A percentile compares a stretch with the other conserved stretches of the same genome.
These are phyloP conservation scores for Annulohypoxylon moriforme DNA, from an alignment of 495 filamentous ascomycete species.

Conservation along the genomic window DNA sequence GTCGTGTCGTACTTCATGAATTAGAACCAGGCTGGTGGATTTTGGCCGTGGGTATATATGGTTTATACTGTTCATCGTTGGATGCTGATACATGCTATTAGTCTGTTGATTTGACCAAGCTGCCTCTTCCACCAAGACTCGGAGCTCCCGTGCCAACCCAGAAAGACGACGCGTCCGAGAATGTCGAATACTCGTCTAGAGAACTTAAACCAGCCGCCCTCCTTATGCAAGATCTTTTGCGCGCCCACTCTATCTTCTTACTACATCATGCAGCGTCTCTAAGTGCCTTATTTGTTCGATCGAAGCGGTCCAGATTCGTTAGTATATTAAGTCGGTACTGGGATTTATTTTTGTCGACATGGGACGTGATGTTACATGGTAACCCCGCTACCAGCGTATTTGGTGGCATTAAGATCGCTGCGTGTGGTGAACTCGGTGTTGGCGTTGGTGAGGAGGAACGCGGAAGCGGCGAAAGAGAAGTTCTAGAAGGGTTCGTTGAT, in stretches of 20 bases:
- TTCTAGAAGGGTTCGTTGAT: conserved; percentile 84
- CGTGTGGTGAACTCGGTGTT: conserved; percentile 89
- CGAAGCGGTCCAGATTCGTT: conserved; percentile 59
- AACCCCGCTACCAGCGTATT: conserved; percentile 85
- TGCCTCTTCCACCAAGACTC: conserved; percentile 57
- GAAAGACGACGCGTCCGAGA: conserved; percentile 47
- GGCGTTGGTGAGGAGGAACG: conserved; percentile 95
- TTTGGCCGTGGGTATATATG: conserved; percentile 72
- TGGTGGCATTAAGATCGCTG: conserved; percentile 88
- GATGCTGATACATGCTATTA: conserved; percentile 46
- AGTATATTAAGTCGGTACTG: conserved; percentile 83
- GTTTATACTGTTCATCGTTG: conserved; percentile 5
- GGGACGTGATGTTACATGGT: conserved; percentile 90
- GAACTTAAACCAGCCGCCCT: conserved; percentile 87
- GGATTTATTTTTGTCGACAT: conserved; percentile 80
- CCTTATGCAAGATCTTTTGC: conserved; percentile 80
- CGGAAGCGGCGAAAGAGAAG: conserved; percentile 90
- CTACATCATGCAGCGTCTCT: conserved; percentile 84
- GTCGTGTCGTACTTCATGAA: conserved; percentile 83
- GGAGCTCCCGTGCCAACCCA: conserved; percentile 34
- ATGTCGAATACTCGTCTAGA: conserved; percentile 81
- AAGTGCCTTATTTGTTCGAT: conserved; percentile 69
- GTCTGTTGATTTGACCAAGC: conserved; percentile 79
- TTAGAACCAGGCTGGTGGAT: conserved; percentile 92
- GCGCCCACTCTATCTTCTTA: conserved; percentile 85